Percentiles rank a stretch among this genome's conserved stretches.
Conservation (phyloP, 2,329 filamentous ascomycete species). For the Arthrobotrys iridis region DNA sequence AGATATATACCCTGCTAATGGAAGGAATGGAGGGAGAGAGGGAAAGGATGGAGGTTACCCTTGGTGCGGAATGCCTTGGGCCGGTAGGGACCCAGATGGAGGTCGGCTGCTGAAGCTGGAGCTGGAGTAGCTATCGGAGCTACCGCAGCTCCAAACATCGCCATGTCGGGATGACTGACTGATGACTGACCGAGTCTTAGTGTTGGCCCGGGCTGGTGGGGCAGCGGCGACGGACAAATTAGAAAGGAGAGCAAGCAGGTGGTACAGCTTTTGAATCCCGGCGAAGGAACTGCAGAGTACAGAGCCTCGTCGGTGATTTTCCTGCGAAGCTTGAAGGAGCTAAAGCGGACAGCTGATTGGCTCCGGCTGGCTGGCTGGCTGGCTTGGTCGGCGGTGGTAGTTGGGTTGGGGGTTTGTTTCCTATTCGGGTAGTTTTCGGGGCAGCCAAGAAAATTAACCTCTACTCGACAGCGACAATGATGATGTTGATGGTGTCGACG, state of each 20-base stretch:
- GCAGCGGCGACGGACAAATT: no score
- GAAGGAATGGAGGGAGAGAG: neutral
- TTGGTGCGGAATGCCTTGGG: slow-evolving; percentile 43
- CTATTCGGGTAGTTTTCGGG: slow-evolving; percentile 32
- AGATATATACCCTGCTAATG: no score
- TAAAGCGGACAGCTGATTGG: slow-evolving; percentile 7
- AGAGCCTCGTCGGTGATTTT: neutral
- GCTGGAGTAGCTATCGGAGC: no score
- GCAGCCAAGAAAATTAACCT: slow-evolving; percentile 1
- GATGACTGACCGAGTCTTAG: neutral
- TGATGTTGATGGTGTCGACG: no score
- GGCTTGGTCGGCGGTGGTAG: no score
- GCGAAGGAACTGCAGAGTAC: neutral
- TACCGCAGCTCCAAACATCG: neutral
- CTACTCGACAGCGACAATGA: no score
- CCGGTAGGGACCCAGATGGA: slow-evolving; percentile 23
- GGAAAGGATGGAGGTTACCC: slow-evolving; percentile 14
- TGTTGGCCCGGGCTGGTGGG: neutral
- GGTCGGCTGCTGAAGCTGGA: neutral
- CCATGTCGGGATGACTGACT: neutral
- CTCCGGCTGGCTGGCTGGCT: neutral
- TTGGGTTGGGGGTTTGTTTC: neutral
- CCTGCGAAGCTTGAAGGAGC: neutral
- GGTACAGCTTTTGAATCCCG: neutral
- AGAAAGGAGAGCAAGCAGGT: neutral